phyloP scores from a whole-genome alignment of 139 green algal species.

The Micractinium sp. region DNA sequence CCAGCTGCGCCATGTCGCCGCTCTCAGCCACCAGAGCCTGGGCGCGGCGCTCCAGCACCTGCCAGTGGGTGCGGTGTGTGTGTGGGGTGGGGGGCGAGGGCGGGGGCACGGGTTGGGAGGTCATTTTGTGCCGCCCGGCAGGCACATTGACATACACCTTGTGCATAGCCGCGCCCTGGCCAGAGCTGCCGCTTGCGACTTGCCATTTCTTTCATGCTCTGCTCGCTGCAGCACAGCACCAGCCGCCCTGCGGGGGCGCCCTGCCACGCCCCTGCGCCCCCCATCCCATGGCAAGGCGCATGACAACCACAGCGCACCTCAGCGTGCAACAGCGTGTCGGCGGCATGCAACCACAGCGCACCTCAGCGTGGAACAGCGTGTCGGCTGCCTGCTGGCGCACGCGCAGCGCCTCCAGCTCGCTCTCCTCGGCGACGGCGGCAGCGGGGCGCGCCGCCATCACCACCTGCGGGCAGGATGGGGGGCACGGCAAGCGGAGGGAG shows the following conservation, averaged over 20 bases:
- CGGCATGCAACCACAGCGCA: neutral
- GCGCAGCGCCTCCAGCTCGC: slow-evolving; percentile 22
- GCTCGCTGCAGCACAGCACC: neutral
- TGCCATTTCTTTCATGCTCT: too few species aligned
- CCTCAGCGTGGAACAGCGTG: slow-evolving; percentile 42
- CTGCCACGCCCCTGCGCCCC: neutral
- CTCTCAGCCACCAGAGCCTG: slow-evolving; percentile 34
- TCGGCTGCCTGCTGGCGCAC: slow-evolving; percentile 32
- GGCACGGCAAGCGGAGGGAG: too few species aligned
- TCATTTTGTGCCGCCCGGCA: neutral
- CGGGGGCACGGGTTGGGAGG: neutral
- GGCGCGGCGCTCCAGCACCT: slow-evolving; percentile 48
- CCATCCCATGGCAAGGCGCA: neutral
- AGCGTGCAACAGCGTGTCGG: slow-evolving; percentile 36
- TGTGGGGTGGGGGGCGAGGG: too few species aligned
- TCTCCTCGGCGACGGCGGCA: slow-evolving; percentile 5
- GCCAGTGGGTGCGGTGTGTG: too few species aligned
- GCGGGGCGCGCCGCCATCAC: slow-evolving; percentile 13
- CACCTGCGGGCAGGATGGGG: neutral
- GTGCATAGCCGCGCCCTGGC: too few species aligned
- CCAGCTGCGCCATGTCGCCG: slow-evolving; percentile 29
- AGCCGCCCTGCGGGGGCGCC: too few species aligned
- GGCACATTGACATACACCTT: neutral
- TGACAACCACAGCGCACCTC: neutral
- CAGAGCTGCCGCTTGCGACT: too few species aligned